Conservation (phyloP, 148 eudicot species). For the Heliamphora exappendiculata region DNA sequence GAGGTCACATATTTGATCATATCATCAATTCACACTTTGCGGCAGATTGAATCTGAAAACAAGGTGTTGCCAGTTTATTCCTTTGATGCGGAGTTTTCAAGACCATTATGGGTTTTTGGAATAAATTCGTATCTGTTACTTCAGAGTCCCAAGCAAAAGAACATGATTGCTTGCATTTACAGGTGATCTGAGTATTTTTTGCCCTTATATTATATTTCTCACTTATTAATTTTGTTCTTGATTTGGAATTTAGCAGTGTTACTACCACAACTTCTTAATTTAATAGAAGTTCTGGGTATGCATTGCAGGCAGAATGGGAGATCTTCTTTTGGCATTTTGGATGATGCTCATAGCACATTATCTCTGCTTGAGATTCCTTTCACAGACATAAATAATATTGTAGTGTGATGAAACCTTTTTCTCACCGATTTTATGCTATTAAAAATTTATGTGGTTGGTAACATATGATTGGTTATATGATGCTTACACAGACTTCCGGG, state of each 20-base stretch:
- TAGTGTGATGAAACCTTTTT: conserved; percentile 19
- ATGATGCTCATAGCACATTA: conserved; percentile 47
- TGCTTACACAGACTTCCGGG: conserved; percentile 47
- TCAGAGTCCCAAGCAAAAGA: conserved; percentile 27
- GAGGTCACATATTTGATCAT: not conserved
- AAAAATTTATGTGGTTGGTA: not conserved
- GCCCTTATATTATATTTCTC: not conserved
- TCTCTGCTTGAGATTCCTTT: conserved; percentile 66
- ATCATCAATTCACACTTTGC: not conserved
- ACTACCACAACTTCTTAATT: not conserved
- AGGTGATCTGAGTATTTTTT: conserved; percentile 39
- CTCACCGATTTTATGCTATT: conserved; percentile 1
- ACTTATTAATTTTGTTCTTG: not conserved
- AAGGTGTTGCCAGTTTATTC: conserved; percentile 59
- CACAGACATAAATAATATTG: conserved; percentile 79
- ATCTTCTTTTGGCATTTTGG: conserved; percentile 70
- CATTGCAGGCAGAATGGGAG: conserved; percentile 78
- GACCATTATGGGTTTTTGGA: conserved; percentile 89
- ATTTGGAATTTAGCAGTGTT: conserved; percentile 1
- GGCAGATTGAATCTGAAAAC: conserved; percentile 67
- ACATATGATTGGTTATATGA: conserved; percentile 9
- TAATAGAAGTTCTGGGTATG: conserved; percentile 15
- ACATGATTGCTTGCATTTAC: conserved; percentile 77
- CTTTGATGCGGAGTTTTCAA: conserved; percentile 81
- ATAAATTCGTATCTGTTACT: conserved; percentile 69